Evolutionary conservation across 2,329 filamentous ascomycete genomes (phyloP).

Genomic region (Phoma herbarum): DNA sequence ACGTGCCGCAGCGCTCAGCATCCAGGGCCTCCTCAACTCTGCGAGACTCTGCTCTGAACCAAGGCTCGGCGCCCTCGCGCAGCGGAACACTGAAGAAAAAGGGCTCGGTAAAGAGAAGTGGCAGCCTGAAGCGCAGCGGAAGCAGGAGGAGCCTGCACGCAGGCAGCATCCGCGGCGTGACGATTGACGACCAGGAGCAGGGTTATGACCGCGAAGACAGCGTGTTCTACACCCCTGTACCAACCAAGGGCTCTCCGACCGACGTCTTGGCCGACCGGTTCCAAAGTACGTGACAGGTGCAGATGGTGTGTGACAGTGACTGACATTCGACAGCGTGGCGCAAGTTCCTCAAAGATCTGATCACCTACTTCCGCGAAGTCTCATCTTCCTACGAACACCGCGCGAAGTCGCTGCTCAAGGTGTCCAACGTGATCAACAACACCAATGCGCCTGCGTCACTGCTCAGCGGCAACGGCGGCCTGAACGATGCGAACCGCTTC

Average conservation of each 20-base stretch:
- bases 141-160: constrained; percentile 85
- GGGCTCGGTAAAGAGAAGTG: constrained; percentile 75
- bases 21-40: constrained; percentile 59
- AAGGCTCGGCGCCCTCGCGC: constrained; percentile 62
- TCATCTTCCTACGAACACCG: constrained; percentile 87
- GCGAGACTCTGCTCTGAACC: constrained; percentile 49
- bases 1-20: constrained; percentile 67
- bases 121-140: constrained; percentile 78
- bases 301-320: constrained; percentile 1
- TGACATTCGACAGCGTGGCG: constrained; percentile 77
- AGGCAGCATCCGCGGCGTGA: constrained; percentile 84
- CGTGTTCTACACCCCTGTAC: constrained; percentile 89
- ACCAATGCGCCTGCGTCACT: constrained; percentile 78
- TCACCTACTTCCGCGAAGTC: constrained; percentile 91
- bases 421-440: constrained; percentile 85
- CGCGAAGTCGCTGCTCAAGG: constrained; percentile 81
- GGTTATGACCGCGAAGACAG: constrained; percentile 73
- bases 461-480: constrained; percentile 75
- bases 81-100: constrained; percentile 90
- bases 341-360: constrained; percentile 92
- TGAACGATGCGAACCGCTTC: constrained; percentile 85
- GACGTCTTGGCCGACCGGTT: constrained; percentile 88
- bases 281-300: constrained; percentile 68
- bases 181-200: constrained; percentile 75
- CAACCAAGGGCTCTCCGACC: constrained; percentile 85